A percentile compares a stretch with the other conserved stretches of the same genome.
Conservation (phyloP, 2,329 filamentous ascomycete species). For the Trichothecium roseum region DNA sequence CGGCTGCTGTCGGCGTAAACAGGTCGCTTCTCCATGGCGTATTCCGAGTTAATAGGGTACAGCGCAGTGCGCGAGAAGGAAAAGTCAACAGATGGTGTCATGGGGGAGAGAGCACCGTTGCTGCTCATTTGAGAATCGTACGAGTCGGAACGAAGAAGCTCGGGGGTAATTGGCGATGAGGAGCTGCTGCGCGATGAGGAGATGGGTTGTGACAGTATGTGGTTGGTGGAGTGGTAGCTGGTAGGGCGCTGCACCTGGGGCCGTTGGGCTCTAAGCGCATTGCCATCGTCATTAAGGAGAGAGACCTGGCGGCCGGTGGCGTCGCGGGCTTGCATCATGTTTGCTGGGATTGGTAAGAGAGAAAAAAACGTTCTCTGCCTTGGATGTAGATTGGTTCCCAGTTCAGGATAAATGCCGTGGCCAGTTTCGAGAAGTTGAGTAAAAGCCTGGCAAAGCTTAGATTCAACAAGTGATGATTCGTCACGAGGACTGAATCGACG, state of each 20-base stretch:
- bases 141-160: constrained; percentile 49
- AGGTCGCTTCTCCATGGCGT: constrained; percentile 29
- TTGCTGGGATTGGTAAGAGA: background rate
- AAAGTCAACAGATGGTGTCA: constrained; percentile 40
- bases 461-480: too few relatives aligned
- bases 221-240: constrained; percentile 24
- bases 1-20: constrained; percentile 32
- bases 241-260: constrained; percentile 14
- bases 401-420: too few relatives aligned
- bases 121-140: constrained; percentile 48
- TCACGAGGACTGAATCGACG: too few relatives aligned
- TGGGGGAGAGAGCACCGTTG: constrained; percentile 42
- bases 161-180: constrained; percentile 41
- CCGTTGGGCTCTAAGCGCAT: constrained; percentile 8
- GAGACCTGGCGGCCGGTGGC: constrained; percentile 48
- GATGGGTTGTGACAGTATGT: constrained; percentile 21
- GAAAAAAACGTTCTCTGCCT: too few relatives aligned
- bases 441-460: background rate
- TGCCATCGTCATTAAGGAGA: constrained; percentile 44
- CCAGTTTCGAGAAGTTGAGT: background rate
- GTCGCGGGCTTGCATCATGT: constrained; percentile 42
- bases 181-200: constrained; percentile 27
- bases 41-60: constrained; percentile 24
- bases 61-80: constrained; percentile 28
- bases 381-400: too few relatives aligned